These are phyloP conservation scores for Tricharina praecox DNA, from an alignment of 495 filamentous ascomycete species.

Conservation along the genomic window DNA sequence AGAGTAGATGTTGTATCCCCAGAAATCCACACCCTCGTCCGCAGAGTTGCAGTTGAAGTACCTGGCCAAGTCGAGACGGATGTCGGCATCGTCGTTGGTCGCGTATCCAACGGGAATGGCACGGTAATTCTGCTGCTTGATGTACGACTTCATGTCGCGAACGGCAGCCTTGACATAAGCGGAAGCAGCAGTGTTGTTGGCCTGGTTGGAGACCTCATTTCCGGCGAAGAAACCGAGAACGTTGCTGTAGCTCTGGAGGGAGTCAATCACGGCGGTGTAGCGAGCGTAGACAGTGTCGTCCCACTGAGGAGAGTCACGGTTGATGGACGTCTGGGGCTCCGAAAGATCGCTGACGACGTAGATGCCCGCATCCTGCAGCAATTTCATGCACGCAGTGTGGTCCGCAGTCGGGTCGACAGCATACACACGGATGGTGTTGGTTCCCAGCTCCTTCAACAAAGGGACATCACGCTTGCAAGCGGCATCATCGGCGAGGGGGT, in stretches of 20 bases:
- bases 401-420: slow-evolving; percentile 64
- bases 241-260: slow-evolving; percentile 63
- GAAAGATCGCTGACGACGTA: slow-evolving; percentile 85
- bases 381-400: slow-evolving; percentile 70
- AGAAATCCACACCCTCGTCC: slow-evolving; percentile 65
- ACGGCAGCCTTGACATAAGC: slow-evolving; percentile 94
- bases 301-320: slow-evolving; percentile 63
- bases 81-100: slow-evolving; percentile 71
- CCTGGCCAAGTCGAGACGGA: slow-evolving; percentile 59
- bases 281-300: slow-evolving; percentile 53
- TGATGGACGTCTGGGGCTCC: slow-evolving; percentile 63
- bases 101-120: slow-evolving; percentile 85
- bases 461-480: slow-evolving; percentile 70
- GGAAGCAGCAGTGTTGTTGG: slow-evolving; percentile 64
- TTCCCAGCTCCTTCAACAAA: slow-evolving; percentile 53
- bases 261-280: slow-evolving; percentile 73
- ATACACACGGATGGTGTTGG: slow-evolving; percentile 88
- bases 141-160: slow-evolving; percentile 86
- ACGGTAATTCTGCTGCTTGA: slow-evolving; percentile 58
- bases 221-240: slow-evolving; percentile 91
- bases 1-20: slow-evolving; percentile 98
- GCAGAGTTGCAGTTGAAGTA: slow-evolving; percentile 79
- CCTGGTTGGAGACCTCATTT: slow-evolving; percentile 83
- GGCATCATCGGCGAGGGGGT: slow-evolving; percentile 54
- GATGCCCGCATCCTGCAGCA: slow-evolving; percentile 72